Base-by-base conservation (phyloP, 805 yeast species). In the Candida sphagnicola region DNA sequence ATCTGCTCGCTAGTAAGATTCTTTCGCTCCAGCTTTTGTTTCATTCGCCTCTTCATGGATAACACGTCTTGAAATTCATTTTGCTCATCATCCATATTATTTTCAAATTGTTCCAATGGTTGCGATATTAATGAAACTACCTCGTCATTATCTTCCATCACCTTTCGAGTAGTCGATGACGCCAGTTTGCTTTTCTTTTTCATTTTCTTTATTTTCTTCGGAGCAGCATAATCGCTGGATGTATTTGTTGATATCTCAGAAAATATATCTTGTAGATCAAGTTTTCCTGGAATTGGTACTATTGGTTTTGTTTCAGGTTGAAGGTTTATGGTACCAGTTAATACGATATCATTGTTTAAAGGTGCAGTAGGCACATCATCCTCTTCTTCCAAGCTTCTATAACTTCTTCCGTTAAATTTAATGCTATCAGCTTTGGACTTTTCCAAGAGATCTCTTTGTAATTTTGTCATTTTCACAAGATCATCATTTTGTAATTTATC, bases 401-500 rank as follows among this genome's bases (percentile, higher is more conserved):
- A 45, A 14, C 40, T 43, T 17, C 59, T 34, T 5, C 61, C 61
- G 26, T 48, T 49, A 31, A 50, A 45, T 38, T 57, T 56, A 13
- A 54, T 45, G 26, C 39, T 38, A 4, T 57, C 61, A 3, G 46
- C 53, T 33, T 50, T 52, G n/a, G 42, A 45, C 32, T 48, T 39
- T 39, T 64, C 63, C 32, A 53, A 48, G 8, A 62, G 37, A 17
- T 58, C 56, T 18, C 58, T 47, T 38, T 59, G 49, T n/a, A 62
- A 54, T 41, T 58, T 63, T 2, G 53, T 48, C 13, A 50, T 40
- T 44, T 41, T 24, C 12, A 41, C 18, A 43, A 57, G 52, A 43
- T 48, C 56, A n/a, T 67, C 73, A 37, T 77, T 67, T 19, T 55
- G 65, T 21, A 80, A 51, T 18, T 48, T 51, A 30, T 57, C 65